Conservation (phyloP, 306 rosid genomes). For the Prunus mume region DNA sequence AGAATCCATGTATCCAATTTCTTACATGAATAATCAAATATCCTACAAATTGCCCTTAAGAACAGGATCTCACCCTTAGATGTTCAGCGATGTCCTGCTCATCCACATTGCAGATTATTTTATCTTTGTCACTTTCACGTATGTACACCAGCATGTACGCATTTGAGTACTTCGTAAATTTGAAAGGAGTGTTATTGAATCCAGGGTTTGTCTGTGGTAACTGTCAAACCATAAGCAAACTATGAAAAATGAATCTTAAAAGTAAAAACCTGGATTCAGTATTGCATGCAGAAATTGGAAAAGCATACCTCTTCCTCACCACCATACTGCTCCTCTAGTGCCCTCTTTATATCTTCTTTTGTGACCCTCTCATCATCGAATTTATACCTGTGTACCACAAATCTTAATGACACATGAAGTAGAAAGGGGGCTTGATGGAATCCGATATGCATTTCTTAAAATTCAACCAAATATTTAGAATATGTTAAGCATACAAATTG, state of each 20-base stretch:
- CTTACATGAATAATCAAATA: background rate
- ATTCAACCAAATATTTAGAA: background rate
- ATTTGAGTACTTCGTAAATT: conserved; percentile 93
- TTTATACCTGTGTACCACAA: conserved; percentile 63
- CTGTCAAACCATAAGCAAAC: conserved; percentile 40
- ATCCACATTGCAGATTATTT: conserved; percentile 93
- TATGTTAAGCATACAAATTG: background rate
- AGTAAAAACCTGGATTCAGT: background rate
- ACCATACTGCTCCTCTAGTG: conserved; percentile 98
- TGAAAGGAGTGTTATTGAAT: conserved; percentile 92
- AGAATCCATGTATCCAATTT: background rate
- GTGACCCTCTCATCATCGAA: conserved; percentile 98
- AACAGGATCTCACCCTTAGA: conserved; percentile 67
- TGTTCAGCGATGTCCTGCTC: conserved; percentile 99
- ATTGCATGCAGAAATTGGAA: conserved; percentile 15
- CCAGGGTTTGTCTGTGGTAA: conserved; percentile 98
- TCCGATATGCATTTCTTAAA: conserved; percentile 1
- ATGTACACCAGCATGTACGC: conserved; percentile 99
- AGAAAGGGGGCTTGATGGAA: background rate
- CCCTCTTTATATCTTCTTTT: conserved; percentile 91
- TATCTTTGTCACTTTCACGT: conserved; percentile 96
- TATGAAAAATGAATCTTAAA: background rate
- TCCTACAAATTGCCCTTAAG: background rate
- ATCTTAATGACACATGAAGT: background rate
- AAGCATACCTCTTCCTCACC: conserved; percentile 91